phyloP scores from a whole-genome alignment of 2,329 filamentous ascomycete genomes.

The Botrytis paeoniae region DNA sequence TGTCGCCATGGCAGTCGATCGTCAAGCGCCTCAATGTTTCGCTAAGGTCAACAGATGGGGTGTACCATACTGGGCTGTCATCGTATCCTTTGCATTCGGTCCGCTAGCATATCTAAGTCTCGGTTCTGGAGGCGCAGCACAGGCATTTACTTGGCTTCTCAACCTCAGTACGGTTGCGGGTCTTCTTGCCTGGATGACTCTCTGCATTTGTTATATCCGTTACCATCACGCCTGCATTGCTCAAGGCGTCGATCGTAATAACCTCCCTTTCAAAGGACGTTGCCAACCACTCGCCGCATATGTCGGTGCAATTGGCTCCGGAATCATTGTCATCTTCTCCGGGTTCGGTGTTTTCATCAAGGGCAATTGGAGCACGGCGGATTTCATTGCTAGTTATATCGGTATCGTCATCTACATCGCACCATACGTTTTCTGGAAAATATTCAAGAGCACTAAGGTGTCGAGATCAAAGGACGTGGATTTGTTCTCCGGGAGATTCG shows the following conservation, averaged over 20 bases:
- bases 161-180: conserved; percentile 61
- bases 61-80: conserved; percentile 53
- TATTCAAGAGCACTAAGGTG: conserved; percentile 49
- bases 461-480: conserved; percentile 39
- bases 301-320: conserved; percentile 4
- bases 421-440: conserved; percentile 51
- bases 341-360: conserved; percentile 63
- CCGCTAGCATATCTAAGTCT: conserved; percentile 65
- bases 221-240: conserved; percentile 53
- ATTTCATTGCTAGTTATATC: conserved; percentile 62
- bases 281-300: conserved; percentile 58
- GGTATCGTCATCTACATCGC: conserved; percentile 43
- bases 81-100: conserved; percentile 44
- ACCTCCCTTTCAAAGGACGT: conserved; percentile 53
- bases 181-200: conserved; percentile 61
- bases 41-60: conserved; percentile 57
- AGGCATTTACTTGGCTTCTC: conserved; percentile 65
- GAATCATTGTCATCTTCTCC: conserved; percentile 63
- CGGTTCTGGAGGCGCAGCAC: conserved; percentile 43
- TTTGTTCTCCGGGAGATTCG: conserved; percentile 3
- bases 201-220: conserved; percentile 58
- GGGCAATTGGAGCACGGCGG: conserved; percentile 56
- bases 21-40: conserved; percentile 61
- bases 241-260: conserved; percentile 50
- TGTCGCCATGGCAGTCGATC: conserved; percentile 63